phyloP scores from a whole-genome alignment of 2,329 filamentous ascomycete genomes.

The Thielaviopsis populi region DNA sequence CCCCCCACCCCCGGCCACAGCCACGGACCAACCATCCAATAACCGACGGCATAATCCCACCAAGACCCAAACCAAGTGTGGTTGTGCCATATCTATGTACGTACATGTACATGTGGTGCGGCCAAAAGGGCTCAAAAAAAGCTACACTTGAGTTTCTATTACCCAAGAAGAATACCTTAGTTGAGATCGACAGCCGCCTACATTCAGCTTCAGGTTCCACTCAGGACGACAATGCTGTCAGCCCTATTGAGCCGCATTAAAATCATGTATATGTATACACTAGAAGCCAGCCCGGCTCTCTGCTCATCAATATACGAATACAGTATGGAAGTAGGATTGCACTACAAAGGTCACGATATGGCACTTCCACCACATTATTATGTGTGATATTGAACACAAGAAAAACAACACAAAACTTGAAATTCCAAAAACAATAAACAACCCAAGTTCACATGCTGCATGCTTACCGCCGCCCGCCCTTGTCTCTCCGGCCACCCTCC shows the following conservation, averaged over 20 bases:
- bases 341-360: too few species aligned
- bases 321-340: too few species aligned
- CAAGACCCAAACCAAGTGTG: too few species aligned
- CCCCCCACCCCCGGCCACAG: too few species aligned
- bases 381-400: background rate
- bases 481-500: conserved; percentile 32
- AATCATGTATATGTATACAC: background rate
- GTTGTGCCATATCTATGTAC: too few species aligned
- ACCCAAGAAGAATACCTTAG: background rate
- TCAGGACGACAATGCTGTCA: background rate
- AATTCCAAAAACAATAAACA: conserved; percentile 1
- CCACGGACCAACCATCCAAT: too few species aligned
- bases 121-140: too few species aligned
- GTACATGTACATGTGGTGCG: too few species aligned
- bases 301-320: too few species aligned
- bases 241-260: background rate
- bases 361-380: background rate
- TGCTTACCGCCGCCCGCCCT: conserved; percentile 21
- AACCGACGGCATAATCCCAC: too few species aligned
- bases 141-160: background rate
- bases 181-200: background rate
- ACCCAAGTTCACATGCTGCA: background rate
- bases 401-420: background rate
- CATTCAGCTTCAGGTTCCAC: background rate
- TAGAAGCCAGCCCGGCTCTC: too few species aligned